Percentiles rank a stretch among this genome's conserved stretches.
phyloP scores from a whole-genome alignment of 2,329 filamentous ascomycete genomes.

The Hirsutella minnesotensis region DNA sequence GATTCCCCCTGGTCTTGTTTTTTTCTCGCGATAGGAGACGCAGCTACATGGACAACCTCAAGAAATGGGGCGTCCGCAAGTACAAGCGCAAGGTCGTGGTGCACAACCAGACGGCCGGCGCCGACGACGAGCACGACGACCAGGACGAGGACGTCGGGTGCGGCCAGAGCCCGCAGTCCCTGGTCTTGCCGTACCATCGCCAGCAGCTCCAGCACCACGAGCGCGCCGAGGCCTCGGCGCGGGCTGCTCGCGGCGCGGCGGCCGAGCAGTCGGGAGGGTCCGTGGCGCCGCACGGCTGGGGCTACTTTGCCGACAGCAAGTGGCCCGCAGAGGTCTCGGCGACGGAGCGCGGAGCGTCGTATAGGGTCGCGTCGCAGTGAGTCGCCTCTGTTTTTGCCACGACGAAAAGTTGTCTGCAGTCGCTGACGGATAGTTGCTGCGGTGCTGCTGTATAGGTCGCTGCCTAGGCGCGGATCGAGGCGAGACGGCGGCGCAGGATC shows the following conservation, averaged over 20 bases:
- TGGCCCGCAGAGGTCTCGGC: neutral
- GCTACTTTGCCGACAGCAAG: neutral
- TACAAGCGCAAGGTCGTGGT: conserved; percentile 26
- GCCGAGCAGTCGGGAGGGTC: too few species aligned
- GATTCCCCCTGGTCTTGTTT: too few species aligned
- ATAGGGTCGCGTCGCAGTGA: neutral
- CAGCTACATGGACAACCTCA: conserved; percentile 36
- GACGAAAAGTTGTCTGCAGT: neutral
- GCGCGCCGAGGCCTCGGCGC: neutral
- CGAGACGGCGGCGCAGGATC: too few species aligned
- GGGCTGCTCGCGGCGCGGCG: too few species aligned
- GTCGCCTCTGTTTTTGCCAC: neutral
- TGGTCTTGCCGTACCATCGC: neutral
- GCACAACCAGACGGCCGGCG: neutral
- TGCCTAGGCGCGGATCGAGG: too few species aligned
- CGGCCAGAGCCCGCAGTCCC: neutral
- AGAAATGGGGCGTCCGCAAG: conserved; percentile 33
- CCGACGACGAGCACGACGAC: neutral
- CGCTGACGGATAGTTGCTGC: too few species aligned
- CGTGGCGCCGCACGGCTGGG: neutral
- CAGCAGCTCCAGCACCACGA: neutral
- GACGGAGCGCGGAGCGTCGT: neutral
- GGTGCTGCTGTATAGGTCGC: too few species aligned
- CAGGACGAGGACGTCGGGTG: neutral
- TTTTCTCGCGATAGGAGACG: conserved; percentile 15